These are phyloP conservation scores for Malus asiatica DNA, from an alignment of 306 rosid genomes.

Conservation along the genomic window DNA sequence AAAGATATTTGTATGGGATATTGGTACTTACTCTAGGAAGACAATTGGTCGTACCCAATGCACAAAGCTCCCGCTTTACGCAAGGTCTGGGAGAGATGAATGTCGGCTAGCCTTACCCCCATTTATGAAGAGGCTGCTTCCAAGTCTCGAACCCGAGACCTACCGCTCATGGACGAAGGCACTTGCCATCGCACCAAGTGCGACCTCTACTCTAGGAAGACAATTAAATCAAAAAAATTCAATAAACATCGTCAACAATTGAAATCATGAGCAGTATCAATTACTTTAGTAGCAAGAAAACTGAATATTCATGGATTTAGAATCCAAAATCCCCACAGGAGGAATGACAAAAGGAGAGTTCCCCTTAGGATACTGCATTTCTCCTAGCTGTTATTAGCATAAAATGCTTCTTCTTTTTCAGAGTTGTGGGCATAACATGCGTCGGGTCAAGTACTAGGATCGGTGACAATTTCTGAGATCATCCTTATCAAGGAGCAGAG, in stretches of 20 bases:
- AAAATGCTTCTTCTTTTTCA: background rate
- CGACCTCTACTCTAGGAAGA: background rate
- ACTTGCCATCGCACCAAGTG: too few species aligned
- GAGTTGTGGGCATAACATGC: background rate
- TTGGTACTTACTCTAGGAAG: background rate
- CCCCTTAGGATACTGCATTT: background rate
- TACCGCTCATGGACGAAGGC: too few species aligned
- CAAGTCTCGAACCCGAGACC: too few species aligned
- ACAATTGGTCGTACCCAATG: too few species aligned
- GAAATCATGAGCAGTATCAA: background rate
- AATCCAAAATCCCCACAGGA: background rate
- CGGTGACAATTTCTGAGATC: conserved; percentile 36
- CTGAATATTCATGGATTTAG: background rate
- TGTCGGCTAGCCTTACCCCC: too few species aligned
- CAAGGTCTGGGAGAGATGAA: too few species aligned
- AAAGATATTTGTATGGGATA: too few species aligned
- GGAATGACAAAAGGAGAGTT: background rate
- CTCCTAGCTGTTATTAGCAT: background rate
- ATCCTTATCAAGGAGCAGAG: conserved; percentile 79
- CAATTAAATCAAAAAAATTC: background rate
- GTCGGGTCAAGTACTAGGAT: background rate
- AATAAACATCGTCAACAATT: background rate
- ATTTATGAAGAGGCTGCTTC: too few species aligned
- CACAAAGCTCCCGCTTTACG: too few species aligned
- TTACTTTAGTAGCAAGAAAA: background rate